phyloP scores from a whole-genome alignment of 495 filamentous ascomycete genomes.

The Poronia punctata region DNA sequence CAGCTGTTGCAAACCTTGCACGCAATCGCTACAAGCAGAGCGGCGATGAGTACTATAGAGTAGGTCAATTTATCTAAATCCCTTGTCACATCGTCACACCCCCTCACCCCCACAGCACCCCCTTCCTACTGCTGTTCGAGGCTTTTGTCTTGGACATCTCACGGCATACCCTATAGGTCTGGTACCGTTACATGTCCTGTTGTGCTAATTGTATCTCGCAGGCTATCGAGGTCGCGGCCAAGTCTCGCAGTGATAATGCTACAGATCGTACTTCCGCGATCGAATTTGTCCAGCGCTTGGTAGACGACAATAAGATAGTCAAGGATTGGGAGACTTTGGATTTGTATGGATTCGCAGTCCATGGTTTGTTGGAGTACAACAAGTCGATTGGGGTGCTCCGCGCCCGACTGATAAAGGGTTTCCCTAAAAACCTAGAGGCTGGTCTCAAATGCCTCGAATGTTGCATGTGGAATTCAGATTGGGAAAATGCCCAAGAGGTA shows the following conservation, averaged over 20 bases:
- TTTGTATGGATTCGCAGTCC: conserved; percentile 34
- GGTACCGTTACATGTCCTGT: not conserved
- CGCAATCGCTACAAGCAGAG: conserved; percentile 31
- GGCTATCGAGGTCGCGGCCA: conserved; percentile 39
- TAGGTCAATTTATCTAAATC: no score
- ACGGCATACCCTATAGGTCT: not conserved
- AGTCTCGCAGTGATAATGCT: conserved; percentile 36
- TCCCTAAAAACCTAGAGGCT: conserved; percentile 29
- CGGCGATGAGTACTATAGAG: conserved; percentile 43
- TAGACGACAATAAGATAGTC: conserved; percentile 28
- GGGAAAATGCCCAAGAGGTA: conserved; percentile 44
- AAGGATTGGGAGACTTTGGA: conserved; percentile 36
- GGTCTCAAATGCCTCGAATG: conserved; percentile 32
- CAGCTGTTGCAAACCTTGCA: conserved; percentile 32
- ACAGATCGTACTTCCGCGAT: conserved; percentile 26
- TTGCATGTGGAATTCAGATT: conserved; percentile 40
- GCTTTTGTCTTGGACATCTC: not conserved
- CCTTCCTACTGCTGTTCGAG: no score
- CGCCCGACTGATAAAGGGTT: conserved; percentile 34
- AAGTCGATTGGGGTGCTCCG: conserved; percentile 37
- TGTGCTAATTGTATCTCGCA: conserved; percentile 14
- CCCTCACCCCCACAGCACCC: no score
- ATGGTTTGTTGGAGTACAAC: conserved; percentile 10
- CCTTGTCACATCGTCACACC: not conserved
- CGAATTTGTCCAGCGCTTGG: conserved; percentile 28